phyloP scores from a whole-genome alignment of 306 rosid species.

The Acacia confusa region DNA sequence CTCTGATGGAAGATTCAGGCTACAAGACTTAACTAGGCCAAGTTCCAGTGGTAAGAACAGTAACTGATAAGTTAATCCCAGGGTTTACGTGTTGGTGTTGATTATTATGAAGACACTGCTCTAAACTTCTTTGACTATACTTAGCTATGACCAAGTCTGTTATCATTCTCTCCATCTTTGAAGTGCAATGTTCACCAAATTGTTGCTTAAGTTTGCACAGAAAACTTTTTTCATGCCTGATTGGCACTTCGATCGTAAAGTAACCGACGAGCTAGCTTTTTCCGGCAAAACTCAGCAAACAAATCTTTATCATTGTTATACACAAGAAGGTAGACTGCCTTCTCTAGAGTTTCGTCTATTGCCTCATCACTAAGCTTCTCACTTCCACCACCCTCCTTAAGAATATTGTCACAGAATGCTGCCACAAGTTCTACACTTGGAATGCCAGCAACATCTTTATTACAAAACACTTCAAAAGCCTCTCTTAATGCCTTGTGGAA shows the following conservation, averaged over 20 bases:
- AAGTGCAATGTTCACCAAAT: not conserved
- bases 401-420: not conserved
- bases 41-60: not conserved
- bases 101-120: not conserved
- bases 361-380: not conserved
- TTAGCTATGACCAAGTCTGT: not conserved
- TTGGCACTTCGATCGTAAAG: not conserved
- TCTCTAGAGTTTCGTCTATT: not conserved
- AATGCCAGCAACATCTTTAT: not conserved
- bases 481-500: constrained; percentile 19
- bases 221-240: not conserved
- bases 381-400: not conserved
- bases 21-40: not conserved
- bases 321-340: not conserved
- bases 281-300: not conserved
- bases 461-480: not conserved
- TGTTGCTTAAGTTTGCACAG: not conserved
- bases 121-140: not conserved
- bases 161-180: not conserved
- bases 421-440: not conserved
- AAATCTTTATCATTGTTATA: not conserved
- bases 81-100: not conserved
- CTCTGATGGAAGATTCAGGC: not conserved
- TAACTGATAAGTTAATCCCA: not conserved
- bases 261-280: not conserved